Base-by-base conservation (phyloP, 2,329 filamentous ascomycete genomes). In the Colletotrichum orbiculare region DNA sequence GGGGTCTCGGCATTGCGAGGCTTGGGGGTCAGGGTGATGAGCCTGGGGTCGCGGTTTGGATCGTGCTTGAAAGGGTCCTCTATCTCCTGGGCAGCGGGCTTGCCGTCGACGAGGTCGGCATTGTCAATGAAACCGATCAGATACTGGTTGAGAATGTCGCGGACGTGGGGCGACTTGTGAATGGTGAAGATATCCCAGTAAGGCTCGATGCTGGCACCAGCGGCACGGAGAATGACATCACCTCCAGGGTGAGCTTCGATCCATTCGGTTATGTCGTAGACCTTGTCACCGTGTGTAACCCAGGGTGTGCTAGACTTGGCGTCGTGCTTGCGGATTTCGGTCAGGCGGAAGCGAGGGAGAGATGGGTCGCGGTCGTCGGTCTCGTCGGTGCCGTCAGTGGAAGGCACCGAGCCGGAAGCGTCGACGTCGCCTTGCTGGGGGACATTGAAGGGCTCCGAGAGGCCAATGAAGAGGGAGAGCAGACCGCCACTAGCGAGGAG, bases 201-300 rank as follows among this genome's bases (percentile, higher is more conserved):
- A 0, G 85, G 84, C 55, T 91, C 89, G 54, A 91, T 85, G 59
- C 83, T 85, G 42, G 85, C 84, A 4, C 89, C 89, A 1, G 87
- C 88, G 1, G 89, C 89, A 37, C 86, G 83, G 8, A 91, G 78
- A 64, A 91, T 91, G 12, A 91, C 87, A 56, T 90, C 85, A 46
- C 89, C 89, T 4, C 89, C 89, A 0, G 89, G 89, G 71, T 91
- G 89, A 1, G 83, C 87, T 1, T 81, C 78, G 25, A 91, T 77
- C 87, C 89, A 91, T 54, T 90, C 87, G 1, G 89, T 91, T 56
- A 91, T 91, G 71, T 91, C 86, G 79, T 91, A 91, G 17, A 91
- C 88, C 61, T 87, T 86, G 72, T 86, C 85, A 33, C 82, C 86
- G 57, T 83, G 82, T n/a, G 85, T 87, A 4, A 91, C 84, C 89